A percentile compares a stretch with the other conserved stretches of the same genome.
Conservation (phyloP, 2,329 filamentous ascomycete species). For the Rhynchosporium graminicola region DNA sequence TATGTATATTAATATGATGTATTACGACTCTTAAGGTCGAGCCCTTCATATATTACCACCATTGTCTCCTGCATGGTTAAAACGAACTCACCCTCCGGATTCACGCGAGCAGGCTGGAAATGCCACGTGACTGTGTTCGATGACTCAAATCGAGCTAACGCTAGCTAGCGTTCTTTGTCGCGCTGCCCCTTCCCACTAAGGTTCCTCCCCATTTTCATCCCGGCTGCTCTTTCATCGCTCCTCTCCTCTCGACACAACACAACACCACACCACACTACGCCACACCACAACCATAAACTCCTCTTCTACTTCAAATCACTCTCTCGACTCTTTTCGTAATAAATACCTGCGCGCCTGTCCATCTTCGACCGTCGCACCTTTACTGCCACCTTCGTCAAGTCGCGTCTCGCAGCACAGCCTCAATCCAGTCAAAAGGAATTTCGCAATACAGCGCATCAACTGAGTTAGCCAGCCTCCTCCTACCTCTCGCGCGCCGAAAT, state of each 20-base stretch:
- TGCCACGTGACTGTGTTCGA: neutral
- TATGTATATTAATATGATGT: too few relatives aligned
- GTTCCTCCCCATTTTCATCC: neutral
- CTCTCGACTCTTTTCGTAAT: constrained; percentile 19
- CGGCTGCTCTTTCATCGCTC: neutral
- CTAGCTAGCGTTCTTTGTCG: constrained; percentile 4
- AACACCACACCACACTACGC: neutral
- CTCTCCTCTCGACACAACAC: constrained; percentile 5
- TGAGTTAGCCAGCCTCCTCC: constrained; percentile 37
- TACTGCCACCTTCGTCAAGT: constrained; percentile 32
- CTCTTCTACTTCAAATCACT: constrained; percentile 30
- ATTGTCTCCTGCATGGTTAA: too few relatives aligned
- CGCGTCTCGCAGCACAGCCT: constrained; percentile 35
- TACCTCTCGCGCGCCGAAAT: constrained; percentile 29
- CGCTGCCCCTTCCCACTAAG: neutral
- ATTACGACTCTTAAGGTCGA: too few relatives aligned
- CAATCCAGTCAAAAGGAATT: constrained; percentile 24
- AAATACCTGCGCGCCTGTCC: constrained; percentile 31
- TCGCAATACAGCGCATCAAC: constrained; percentile 33
- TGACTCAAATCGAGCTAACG: constrained; percentile 4
- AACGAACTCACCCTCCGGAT: neutral
- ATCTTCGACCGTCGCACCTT: constrained; percentile 35
- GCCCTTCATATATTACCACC: too few relatives aligned
- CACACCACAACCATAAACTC: constrained; percentile 21
- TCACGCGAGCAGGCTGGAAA: neutral